Evolutionary conservation across 2,329 filamentous ascomycete species (phyloP).

Genomic region (Penicillium frequentans): DNA sequence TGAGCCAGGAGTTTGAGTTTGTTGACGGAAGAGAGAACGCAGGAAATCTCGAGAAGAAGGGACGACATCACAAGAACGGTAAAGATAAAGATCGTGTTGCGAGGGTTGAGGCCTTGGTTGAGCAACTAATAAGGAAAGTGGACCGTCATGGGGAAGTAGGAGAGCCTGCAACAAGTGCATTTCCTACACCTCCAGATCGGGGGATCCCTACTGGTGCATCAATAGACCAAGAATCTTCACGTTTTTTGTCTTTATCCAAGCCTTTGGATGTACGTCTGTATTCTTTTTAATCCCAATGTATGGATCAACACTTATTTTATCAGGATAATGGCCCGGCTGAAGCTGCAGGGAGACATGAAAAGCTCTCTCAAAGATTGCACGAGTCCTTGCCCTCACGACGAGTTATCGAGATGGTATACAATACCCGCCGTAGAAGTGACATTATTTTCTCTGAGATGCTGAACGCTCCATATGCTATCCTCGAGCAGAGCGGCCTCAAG

Average conservation of each 20-base stretch:
- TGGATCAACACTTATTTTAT: neutral
- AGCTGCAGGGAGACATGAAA: constrained; percentile 22
- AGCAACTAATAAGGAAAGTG: neutral
- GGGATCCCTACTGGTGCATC: neutral
- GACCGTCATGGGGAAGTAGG: neutral
- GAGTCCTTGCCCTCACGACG: constrained; percentile 40
- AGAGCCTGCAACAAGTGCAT: neutral
- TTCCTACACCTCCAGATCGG: neutral
- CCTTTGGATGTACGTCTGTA: neutral
- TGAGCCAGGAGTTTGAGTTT: constrained; percentile 49
- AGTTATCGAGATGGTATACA: constrained; percentile 41
- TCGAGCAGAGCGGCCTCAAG: constrained; percentile 26
- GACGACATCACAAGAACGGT: neutral
- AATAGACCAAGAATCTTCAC: neutral
- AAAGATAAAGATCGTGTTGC: neutral
- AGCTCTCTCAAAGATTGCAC: constrained; percentile 34
- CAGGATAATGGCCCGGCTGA: neutral
- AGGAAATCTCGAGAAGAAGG: neutral
- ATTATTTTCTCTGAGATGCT: constrained; percentile 37
- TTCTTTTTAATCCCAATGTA: neutral
- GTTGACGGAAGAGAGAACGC: neutral
- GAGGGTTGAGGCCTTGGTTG: neutral
- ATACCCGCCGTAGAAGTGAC: constrained; percentile 30
- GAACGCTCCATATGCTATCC: constrained; percentile 19
- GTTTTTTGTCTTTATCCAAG: neutral